Conservation (phyloP, 441 rosid species). For the Brassica hybrid region DNA sequence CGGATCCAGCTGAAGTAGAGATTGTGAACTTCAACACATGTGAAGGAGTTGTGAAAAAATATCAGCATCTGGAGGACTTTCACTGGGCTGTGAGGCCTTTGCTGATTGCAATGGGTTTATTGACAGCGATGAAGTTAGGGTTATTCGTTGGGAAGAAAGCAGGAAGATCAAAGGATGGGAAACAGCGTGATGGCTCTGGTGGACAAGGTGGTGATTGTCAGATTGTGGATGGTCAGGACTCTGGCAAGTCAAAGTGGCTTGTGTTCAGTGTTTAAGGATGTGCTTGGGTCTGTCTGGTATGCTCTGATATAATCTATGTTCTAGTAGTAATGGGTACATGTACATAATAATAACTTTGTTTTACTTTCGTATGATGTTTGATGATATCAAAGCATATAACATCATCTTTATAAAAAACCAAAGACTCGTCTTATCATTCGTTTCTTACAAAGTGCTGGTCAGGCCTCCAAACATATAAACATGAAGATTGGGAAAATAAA, state of each 20-base stretch:
- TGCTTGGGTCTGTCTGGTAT: slow-evolving; percentile 6
- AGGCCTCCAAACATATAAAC: slow-evolving; percentile 15
- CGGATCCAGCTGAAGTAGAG: slow-evolving; percentile 93
- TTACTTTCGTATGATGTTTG: neutral
- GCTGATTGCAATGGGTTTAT: slow-evolving; percentile 65
- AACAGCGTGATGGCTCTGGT: slow-evolving; percentile 37
- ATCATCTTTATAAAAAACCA: neutral
- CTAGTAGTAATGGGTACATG: slow-evolving; percentile 26
- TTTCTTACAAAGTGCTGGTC: slow-evolving; percentile 2
- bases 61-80: slow-evolving; percentile 87
- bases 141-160: slow-evolving; percentile 55
- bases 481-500: slow-evolving; percentile 24
- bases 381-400: slow-evolving; percentile 13
- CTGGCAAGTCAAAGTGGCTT: slow-evolving; percentile 63
- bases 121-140: slow-evolving; percentile 77
- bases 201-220: slow-evolving; percentile 40
- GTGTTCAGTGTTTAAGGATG: slow-evolving; percentile 41
- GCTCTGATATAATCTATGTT: neutral
- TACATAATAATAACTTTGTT: slow-evolving; percentile 36
- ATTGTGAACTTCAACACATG: slow-evolving; percentile 64
- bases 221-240: slow-evolving; percentile 43
- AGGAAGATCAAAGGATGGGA: slow-evolving; percentile 54
- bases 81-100: slow-evolving; percentile 96
- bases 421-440: slow-evolving; percentile 2
- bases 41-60: slow-evolving; percentile 66